Conservation (phyloP, 1,284 basidiomycete genomes). For the Phylloporus sp. region DNA sequence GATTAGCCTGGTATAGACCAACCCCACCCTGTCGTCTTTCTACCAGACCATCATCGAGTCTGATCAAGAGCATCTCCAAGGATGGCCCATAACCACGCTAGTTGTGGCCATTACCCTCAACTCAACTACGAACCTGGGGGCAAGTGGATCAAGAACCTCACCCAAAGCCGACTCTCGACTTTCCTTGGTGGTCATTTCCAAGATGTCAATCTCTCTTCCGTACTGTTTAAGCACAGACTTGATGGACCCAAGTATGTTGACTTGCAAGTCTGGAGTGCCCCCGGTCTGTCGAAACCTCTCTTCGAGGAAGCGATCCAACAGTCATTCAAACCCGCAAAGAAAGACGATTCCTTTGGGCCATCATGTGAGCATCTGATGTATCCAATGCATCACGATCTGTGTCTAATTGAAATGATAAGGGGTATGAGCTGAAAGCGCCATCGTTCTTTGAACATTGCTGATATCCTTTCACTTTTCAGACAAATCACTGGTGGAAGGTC, state of each 20-base stretch:
- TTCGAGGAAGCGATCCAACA: constrained; percentile 87
- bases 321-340: constrained; percentile 78
- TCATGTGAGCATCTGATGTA: constrained; percentile 69
- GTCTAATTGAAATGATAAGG: constrained; percentile 30
- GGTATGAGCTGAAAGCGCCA: constrained; percentile 27
- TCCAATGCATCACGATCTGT: neutral
- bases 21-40: no score
- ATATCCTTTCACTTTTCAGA: constrained; percentile 52
- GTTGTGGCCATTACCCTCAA: constrained; percentile 58
- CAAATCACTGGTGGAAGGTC: constrained; percentile 95
- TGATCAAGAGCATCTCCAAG: constrained; percentile 1
- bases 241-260: constrained; percentile 75
- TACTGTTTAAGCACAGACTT: constrained; percentile 76
- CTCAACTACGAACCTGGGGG: constrained; percentile 71
- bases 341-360: constrained; percentile 88
- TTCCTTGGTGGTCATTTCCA: constrained; percentile 85
- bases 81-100: constrained; percentile 30
- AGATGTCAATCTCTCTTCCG: constrained; percentile 80
- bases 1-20: no score
- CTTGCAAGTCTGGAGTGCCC: constrained; percentile 88
- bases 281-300: constrained; percentile 79
- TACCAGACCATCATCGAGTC: neutral
- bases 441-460: constrained; percentile 3
- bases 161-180: constrained; percentile 70
- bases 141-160: constrained; percentile 85